phyloP scores from a whole-genome alignment of 129 eudicot species.

The Centaurea solstitialis region DNA sequence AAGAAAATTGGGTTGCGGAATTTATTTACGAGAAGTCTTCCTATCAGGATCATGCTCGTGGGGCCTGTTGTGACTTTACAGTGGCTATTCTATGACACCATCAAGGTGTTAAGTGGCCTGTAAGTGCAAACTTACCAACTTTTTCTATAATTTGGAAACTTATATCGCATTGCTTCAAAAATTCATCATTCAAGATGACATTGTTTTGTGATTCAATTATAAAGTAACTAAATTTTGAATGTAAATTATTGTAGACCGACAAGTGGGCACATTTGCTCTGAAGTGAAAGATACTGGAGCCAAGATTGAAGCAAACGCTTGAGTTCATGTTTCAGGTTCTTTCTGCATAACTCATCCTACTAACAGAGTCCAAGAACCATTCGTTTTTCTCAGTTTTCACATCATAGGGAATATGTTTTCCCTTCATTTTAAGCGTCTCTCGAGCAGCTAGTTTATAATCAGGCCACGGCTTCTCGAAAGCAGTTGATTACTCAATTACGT shows the following conservation, averaged over 20 bases:
- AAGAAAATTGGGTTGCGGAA: constrained; percentile 51
- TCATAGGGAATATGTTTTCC: constrained; percentile 5
- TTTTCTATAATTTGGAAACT: too few relatives aligned
- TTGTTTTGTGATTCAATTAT: not conserved
- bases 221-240: not conserved
- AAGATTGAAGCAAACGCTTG: constrained; percentile 16
- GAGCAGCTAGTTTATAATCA: not conserved
- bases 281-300: constrained; percentile 16
- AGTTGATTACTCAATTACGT: not conserved
- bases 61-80: constrained; percentile 66
- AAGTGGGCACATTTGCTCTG: constrained; percentile 47
- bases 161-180: not conserved
- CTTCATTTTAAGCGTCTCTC: not conserved
- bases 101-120: constrained; percentile 62
- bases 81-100: constrained; percentile 57
- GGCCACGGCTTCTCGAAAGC: not conserved
- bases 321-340: not conserved
- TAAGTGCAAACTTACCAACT: constrained; percentile 35
- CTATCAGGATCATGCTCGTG: constrained; percentile 55
- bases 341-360: not conserved
- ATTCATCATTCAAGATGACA: not conserved
- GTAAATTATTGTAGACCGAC: constrained; percentile 56
- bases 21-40: constrained; percentile 55
- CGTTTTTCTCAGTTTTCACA: not conserved
- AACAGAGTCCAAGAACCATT: constrained; percentile 6